phyloP scores from a whole-genome alignment of 441 rosid species.

The Erodium texanum region DNA sequence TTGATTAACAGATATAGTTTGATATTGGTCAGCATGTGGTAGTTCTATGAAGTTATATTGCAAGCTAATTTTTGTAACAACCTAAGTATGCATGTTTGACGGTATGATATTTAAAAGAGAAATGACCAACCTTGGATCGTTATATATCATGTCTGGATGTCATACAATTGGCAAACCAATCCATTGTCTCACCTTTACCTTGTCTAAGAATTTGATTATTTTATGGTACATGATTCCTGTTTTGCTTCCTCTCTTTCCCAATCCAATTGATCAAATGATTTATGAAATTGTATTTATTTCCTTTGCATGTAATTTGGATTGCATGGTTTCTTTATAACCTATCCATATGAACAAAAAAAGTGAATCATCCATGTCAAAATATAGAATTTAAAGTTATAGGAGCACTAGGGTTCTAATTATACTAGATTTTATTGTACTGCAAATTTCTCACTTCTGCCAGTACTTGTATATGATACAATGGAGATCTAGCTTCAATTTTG shows the following conservation, averaged over 20 bases:
- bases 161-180: background rate
- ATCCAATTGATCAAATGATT: background rate
- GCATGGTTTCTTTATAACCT: background rate
- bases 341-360: background rate
- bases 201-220: background rate
- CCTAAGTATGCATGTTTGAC: background rate
- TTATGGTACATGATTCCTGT: background rate
- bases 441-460: background rate
- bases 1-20: background rate
- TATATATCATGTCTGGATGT: background rate
- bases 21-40: background rate
- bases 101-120: background rate
- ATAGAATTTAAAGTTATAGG: background rate
- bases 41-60: background rate
- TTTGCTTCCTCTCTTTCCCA: background rate
- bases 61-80: background rate
- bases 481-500: background rate
- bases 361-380: conserved; percentile 3
- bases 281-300: background rate
- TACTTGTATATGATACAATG: background rate
- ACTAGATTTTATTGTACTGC: background rate
- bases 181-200: background rate
- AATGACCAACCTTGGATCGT: background rate
- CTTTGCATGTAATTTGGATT: background rate
- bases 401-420: background rate